A percentile compares a stretch with the other conserved stretches of the same genome.
phyloP scores from a whole-genome alignment of 169 alveolate species.

The Eimeria maxima region DNA sequence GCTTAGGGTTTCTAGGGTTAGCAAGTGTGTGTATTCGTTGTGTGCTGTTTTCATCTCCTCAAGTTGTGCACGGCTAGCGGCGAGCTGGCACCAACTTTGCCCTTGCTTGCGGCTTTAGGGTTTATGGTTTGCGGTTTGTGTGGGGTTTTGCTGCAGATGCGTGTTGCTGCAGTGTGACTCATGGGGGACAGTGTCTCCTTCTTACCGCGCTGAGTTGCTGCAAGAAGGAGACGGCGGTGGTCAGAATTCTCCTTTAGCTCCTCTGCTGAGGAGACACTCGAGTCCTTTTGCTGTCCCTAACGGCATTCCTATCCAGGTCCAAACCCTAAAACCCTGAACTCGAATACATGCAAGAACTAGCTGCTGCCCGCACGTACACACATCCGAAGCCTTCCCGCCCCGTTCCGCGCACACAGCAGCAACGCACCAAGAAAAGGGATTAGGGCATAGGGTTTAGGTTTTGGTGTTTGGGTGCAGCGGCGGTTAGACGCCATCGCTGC shows the following conservation, averaged over 20 bases:
- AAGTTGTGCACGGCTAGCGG: no score
- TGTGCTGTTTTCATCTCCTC: no score
- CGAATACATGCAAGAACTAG: not conserved
- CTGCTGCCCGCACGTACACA: not conserved
- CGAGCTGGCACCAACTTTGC: no score
- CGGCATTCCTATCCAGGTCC: constrained; percentile 92
- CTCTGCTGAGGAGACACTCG: constrained; percentile 87
- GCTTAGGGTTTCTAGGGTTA: not conserved
- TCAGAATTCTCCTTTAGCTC: constrained; percentile 90
- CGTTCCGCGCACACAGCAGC: not conserved
- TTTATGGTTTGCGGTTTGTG: not conserved
- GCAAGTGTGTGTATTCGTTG: no score
- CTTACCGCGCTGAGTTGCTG: constrained; percentile 92
- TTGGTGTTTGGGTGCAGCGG: no score
- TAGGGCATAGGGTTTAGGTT: no score
- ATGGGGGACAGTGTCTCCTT: constrained; percentile 96
- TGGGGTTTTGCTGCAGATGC: constrained; percentile 86
- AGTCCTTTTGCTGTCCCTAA: constrained; percentile 95
- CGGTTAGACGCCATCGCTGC: no score
- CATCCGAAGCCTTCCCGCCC: no score
- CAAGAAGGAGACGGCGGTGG: constrained; percentile 19
- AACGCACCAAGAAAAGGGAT: not conserved
- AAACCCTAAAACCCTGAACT: not conserved
- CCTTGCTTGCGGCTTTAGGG: not conserved
- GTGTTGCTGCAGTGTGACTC: constrained; percentile 93